Percentiles rank a stretch among this genome's conserved stretches.
These are phyloP conservation scores for Corrigiola litoralis DNA, from an alignment of 179 eudicot species.

Conservation along the genomic window DNA sequence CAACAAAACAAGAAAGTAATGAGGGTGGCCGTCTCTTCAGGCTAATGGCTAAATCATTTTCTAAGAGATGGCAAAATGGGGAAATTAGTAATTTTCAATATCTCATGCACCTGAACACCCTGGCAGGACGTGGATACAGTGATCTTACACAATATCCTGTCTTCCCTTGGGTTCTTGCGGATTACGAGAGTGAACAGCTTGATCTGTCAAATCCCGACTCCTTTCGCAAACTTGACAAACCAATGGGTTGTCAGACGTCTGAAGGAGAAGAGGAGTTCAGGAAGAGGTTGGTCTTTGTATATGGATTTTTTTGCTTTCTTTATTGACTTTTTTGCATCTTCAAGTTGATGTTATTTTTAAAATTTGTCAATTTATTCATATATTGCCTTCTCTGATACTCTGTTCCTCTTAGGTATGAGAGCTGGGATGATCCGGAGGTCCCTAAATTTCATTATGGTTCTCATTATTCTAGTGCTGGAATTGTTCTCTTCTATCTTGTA, in stretches of 20 bases:
- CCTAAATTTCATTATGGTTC: slow-evolving; percentile 99
- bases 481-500: slow-evolving; percentile 91
- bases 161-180: slow-evolving; percentile 99
- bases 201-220: slow-evolving; percentile 71
- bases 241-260: slow-evolving; percentile 95
- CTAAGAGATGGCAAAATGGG: slow-evolving; percentile 99
- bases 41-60: slow-evolving; percentile 85
- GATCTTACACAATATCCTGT: slow-evolving; percentile 99
- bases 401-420: slow-evolving; percentile 59
- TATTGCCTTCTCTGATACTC: background rate
- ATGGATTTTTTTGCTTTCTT: slow-evolving; percentile 4
- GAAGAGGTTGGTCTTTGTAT: slow-evolving; percentile 59
- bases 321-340: background rate
- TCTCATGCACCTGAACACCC: slow-evolving; percentile 98
- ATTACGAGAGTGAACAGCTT: slow-evolving; percentile 88
- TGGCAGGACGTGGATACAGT: slow-evolving; percentile 99
- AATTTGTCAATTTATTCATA: background rate
- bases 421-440: slow-evolving; percentile 99
- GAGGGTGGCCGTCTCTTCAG: slow-evolving; percentile 97
- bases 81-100: slow-evolving; percentile 99
- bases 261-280: slow-evolving; percentile 96
- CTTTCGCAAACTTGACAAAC: slow-evolving; percentile 88
- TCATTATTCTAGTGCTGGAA: slow-evolving; percentile 99
- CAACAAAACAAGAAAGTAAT: slow-evolving; percentile 80
- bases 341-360: background rate